Evolutionary conservation across 2,329 filamentous ascomycete species (phyloP), one percentile per base, ranked within the genome.

Genomic region (Pezizomycotina sp.): DNA sequence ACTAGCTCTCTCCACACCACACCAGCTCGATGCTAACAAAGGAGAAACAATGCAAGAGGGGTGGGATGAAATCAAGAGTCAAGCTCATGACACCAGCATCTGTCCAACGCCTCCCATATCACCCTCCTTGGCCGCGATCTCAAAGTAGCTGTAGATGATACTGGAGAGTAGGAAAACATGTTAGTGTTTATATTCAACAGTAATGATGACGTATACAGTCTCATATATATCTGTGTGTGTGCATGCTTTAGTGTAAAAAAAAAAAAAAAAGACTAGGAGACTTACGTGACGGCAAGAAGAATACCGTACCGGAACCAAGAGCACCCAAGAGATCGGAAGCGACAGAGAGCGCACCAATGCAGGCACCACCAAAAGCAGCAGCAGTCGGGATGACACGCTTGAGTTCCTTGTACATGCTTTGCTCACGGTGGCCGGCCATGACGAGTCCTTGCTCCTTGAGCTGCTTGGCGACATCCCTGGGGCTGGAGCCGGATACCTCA

Each of bases 361-460:
- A 95, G 50, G 89, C 89, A 69, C 89, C 89, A 62, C 91, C 89
- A 51, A 98, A 98, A 53, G 91, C 89, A 48, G 89, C 89, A 45
- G 89, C 91, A 43, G 89, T 95, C 47, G 89, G 91, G 49, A 98
- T 98, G 54, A 98, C 89, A 56, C 89, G 79, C 79, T 98, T 98
- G 48, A 98, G 74, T 65, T 98, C 89, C 70, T 92, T 92, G 74
- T 98, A 98, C 89, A 98, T 98, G 68, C 80, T 91, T 71, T 95
- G 86, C 62, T 98, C 91, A 65, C 89, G 81, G 69, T 98, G 89
- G 56, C 89, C 89, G 55, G 89, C 86, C 91, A 98, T 98, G 52
- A 98, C 86, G 41, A 98, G 77, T 58, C 89, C 89, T 65, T 98
- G 89, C 56, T 98, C 91, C 75, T 98, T 98, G 60, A 98, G 75